A percentile compares a stretch with the other conserved stretches of the same genome.
Conservation (phyloP, 306 rosid genomes). For the Citrullus mucosospermus region DNA sequence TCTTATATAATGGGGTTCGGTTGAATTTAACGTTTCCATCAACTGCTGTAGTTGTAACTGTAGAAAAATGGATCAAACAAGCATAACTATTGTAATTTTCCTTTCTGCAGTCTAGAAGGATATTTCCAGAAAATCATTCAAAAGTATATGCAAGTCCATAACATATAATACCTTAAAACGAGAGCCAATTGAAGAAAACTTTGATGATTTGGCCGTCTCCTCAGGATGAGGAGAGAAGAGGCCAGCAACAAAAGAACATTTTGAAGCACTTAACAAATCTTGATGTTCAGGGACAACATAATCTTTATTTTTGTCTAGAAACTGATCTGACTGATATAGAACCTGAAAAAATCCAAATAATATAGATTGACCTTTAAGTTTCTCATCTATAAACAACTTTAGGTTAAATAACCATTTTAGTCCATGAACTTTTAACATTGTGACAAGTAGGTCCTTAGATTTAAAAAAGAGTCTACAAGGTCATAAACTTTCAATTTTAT, state of each 20-base stretch:
- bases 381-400: background rate
- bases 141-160: constrained; percentile 3
- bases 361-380: background rate
- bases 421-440: background rate
- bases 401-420: background rate
- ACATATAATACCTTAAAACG: constrained; percentile 60
- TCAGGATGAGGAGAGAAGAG: constrained; percentile 73
- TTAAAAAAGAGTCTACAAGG: background rate
- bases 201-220: constrained; percentile 66
- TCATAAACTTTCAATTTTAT: background rate
- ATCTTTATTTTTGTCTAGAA: constrained; percentile 89
- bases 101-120: background rate
- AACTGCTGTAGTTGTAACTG: constrained; percentile 91
- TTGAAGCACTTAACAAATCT: constrained; percentile 72
- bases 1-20: constrained; percentile 89
- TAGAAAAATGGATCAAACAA: constrained; percentile 23
- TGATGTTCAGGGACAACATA: constrained; percentile 93
- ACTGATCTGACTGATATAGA: constrained; percentile 73
- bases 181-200: constrained; percentile 89
- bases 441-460: background rate
- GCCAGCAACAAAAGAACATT: constrained; percentile 69
- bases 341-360: constrained; percentile 51
- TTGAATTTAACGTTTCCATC: constrained; percentile 69
- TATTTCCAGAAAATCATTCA: background rate
- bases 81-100: constrained; percentile 8